These are phyloP conservation scores for Chloranthus sessilifolius DNA, from an alignment of 164 flowering plant genomes.

Conservation along the genomic window DNA sequence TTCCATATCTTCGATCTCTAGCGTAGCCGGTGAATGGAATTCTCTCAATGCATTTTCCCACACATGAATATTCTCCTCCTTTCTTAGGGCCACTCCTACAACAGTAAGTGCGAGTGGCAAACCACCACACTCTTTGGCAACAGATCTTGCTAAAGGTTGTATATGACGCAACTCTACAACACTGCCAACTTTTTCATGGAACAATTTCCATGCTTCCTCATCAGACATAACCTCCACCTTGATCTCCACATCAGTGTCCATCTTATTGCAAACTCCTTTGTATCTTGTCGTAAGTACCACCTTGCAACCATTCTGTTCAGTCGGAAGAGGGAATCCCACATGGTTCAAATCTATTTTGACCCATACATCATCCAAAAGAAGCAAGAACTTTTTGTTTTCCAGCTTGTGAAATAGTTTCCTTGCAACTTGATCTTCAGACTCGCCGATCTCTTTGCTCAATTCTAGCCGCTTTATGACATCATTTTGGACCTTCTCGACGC, in stretches of 20 bases:
- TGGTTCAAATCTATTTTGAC: neutral
- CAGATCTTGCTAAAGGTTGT: neutral
- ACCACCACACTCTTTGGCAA: conserved; percentile 2
- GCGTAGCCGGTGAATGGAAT: neutral
- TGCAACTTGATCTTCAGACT: neutral
- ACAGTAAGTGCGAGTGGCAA: neutral
- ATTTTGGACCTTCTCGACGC: neutral
- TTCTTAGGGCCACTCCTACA: conserved; percentile 2
- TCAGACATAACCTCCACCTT: conserved; percentile 5
- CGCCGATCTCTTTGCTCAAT: neutral
- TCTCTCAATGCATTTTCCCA: neutral
- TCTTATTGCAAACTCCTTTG: neutral
- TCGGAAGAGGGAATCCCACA: neutral
- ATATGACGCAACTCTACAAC: neutral
- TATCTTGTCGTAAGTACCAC: neutral
- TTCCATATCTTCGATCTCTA: conserved; percentile 1
- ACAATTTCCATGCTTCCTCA: conserved; percentile 2
- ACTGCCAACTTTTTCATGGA: neutral
- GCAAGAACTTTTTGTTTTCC: neutral
- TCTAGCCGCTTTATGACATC: neutral
- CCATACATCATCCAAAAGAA: conserved; percentile 5
- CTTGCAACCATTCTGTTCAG: neutral
- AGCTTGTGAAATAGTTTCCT: neutral
- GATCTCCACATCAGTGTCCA: neutral
- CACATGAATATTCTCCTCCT: neutral